These are phyloP conservation scores for Microthlaspi erraticum DNA, from an alignment of 345 rosid genomes.

Conservation along the genomic window DNA sequence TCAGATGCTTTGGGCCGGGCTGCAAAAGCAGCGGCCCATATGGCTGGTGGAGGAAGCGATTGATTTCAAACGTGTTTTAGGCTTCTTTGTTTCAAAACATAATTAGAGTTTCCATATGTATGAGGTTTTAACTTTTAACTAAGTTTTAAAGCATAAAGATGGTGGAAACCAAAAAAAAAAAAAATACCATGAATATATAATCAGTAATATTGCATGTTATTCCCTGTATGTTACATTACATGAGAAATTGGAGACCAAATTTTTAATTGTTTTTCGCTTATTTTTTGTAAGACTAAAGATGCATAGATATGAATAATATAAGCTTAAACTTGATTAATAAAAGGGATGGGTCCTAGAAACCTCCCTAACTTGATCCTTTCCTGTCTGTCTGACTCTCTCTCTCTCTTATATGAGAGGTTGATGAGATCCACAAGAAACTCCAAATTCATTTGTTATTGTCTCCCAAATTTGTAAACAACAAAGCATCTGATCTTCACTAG, in stretches of 20 bases:
- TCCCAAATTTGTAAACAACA: constrained; percentile 12
- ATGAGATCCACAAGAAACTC: constrained; percentile 47
- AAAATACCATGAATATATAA: background rate
- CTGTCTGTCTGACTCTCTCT: constrained; percentile 14
- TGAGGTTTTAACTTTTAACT: background rate
- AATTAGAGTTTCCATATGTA: background rate
- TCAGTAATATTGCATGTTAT: background rate
- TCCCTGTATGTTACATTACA: background rate
- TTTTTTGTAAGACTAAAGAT: background rate
- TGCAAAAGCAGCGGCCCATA: constrained; percentile 71
- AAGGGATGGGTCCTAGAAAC: constrained; percentile 45
- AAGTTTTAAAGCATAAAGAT: background rate
- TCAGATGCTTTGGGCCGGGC: constrained; percentile 67
- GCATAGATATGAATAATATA: constrained; percentile 10
- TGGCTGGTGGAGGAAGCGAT: constrained; percentile 58
- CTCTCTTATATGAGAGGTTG: constrained; percentile 37
- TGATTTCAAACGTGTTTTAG: constrained; percentile 1
- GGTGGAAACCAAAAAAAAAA: background rate
- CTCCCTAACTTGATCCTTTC: constrained; percentile 35
- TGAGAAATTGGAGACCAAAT: background rate
- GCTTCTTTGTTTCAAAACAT: constrained; percentile 10
- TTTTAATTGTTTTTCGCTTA: background rate
- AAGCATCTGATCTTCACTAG: constrained; percentile 28
- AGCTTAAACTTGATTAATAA: constrained; percentile 3
- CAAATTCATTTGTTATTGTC: constrained; percentile 6